phyloP scores from a whole-genome alignment of 192 early-diverging fungal genomes.

The Pecoramyces ruminantium region DNA sequence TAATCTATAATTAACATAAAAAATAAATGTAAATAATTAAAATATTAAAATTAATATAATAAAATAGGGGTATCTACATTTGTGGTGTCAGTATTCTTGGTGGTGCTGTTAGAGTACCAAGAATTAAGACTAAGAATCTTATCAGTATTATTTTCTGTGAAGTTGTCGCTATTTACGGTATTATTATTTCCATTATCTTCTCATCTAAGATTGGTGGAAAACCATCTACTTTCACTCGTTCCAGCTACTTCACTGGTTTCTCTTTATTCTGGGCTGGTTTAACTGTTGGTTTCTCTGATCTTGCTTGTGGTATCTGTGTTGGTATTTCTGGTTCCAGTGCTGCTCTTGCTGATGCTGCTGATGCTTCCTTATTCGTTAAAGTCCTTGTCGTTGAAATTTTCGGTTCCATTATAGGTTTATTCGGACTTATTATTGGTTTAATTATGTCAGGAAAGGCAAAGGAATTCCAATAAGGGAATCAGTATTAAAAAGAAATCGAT shows the following conservation, averaged over 20 bases:
- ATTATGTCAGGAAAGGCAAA: constrained; percentile 41
- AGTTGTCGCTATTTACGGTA: constrained; percentile 96
- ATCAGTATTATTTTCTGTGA: constrained; percentile 98
- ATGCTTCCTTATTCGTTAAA: constrained; percentile 89
- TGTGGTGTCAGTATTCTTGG: constrained; percentile 79
- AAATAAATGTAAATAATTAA: no score
- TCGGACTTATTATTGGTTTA: constrained; percentile 89
- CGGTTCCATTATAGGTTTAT: constrained; percentile 85
- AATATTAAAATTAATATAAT: neutral
- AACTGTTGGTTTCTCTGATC: constrained; percentile 84
- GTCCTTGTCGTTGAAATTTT: constrained; percentile 96
- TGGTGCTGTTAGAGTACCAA: constrained; percentile 71
- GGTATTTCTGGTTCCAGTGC: constrained; percentile 86
- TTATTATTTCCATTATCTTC: constrained; percentile 97
- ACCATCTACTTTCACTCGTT: constrained; percentile 10
- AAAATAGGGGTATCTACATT: constrained; percentile 78
- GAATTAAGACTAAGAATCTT: constrained; percentile 91
- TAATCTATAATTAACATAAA: no score
- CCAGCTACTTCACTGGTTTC: constrained; percentile 70
- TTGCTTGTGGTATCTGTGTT: constrained; percentile 83
- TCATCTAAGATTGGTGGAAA: constrained; percentile 59
- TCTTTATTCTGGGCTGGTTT: constrained; percentile 91
- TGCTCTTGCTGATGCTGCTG: constrained; percentile 89
- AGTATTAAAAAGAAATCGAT: no score
- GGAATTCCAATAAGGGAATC: constrained; percentile 5